A percentile compares a stretch with the other conserved stretches of the same genome.
These are phyloP conservation scores for Paraconiothyrium sp. DNA, from an alignment of 2,329 filamentous ascomycete genomes.

Conservation along the genomic window DNA sequence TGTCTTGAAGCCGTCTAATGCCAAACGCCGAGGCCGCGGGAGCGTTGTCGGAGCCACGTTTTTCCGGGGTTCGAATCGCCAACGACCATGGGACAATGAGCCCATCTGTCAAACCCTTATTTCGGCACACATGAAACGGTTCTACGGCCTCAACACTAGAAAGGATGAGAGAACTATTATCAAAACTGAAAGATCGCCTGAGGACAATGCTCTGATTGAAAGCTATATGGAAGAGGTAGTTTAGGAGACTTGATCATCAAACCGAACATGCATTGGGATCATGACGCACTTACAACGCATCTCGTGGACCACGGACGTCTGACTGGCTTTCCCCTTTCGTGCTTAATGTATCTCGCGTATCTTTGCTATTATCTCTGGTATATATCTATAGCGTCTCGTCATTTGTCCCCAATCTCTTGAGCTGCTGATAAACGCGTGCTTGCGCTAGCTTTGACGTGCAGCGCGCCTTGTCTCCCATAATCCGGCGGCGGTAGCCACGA, in stretches of 20 bases:
- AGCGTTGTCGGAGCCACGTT: slow-evolving; percentile 12
- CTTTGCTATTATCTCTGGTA: too few species aligned
- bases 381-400: too few species aligned
- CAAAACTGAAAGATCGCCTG: not conserved
- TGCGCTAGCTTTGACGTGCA: too few species aligned
- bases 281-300: not conserved
- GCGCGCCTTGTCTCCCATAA: too few species aligned
- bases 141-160: not conserved
- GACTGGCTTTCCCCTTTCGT: too few species aligned
- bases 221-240: not conserved
- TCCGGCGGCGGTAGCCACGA: too few species aligned
- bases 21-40: slow-evolving; percentile 13
- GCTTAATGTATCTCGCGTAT: too few species aligned
- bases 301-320: too few species aligned
- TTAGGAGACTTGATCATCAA: not conserved
- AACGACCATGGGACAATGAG: not conserved
- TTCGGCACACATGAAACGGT: not conserved
- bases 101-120: not conserved
- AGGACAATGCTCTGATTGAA: not conserved
- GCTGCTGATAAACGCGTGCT: too few species aligned
- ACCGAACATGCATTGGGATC: not conserved
- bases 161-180: not conserved
- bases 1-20: slow-evolving; percentile 11
- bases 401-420: too few species aligned
- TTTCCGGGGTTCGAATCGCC: slow-evolving; percentile 6